Base-by-base conservation (phyloP, 495 filamentous ascomycete genomes). In the Trichoderma erinaceum region DNA sequence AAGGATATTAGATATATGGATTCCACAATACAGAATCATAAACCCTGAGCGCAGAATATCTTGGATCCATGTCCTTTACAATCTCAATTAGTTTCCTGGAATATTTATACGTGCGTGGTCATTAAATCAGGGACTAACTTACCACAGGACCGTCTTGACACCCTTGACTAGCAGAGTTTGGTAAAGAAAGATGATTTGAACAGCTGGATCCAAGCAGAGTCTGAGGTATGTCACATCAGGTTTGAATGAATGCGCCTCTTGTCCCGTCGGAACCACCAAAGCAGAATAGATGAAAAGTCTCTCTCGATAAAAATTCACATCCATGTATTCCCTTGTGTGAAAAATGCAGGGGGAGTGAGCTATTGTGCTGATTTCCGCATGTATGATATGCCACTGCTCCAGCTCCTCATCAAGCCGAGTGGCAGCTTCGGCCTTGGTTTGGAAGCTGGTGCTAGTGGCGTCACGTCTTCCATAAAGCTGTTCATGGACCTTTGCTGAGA, bases 231-330 rank as follows among this genome's bases (percentile, higher is more conserved):
- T 23, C n/a, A 56, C 50, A 23, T 56, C 50, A 25, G 50, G 50
- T 8, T n/a, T 56, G 11, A 56, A 56, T 6, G n/a, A 56, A 25
- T 56, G 50, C 50, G 50, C 50, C 50, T 56, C 50, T 23, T 56
- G 50, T 11, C 50, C 50, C 4, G 50, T 56, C 21, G 50, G 50
- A 23, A 56, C 50, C 16, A 56, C 50, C 50, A 56, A 25, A 11
- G 50, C 21, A 25, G 50, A 56, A n/a, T n/a, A 56, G n/a, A 56
- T 56, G n/a, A 56, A 56, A n/a, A 56, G 50, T n/a, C 21, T 56
- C 50, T 56, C 50, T 56, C 50, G 50, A 10, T 56, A 25, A 56
- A 21, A 56, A n/a, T 56, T 56, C 16, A 56, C 50, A 21, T 56
- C 50, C 50, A 56, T 56, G n/a, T 56, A 56, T n/a, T 56, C 50